phyloP scores from a whole-genome alignment of 371 early-diverging fungal species.

The Apophysomyces elegans region DNA sequence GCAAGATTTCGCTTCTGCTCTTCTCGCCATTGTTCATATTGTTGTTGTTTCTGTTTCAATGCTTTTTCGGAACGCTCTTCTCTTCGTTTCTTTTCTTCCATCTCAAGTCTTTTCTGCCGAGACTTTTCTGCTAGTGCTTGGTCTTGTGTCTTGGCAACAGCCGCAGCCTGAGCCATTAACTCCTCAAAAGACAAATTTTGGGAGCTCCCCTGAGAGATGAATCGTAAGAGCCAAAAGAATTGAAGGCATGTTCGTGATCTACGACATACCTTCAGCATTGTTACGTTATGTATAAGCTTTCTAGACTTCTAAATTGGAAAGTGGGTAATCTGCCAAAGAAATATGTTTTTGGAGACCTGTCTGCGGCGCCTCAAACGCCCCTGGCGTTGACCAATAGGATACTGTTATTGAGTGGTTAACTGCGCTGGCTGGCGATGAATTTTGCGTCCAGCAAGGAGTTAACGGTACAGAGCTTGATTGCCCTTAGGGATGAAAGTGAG shows the following conservation, averaged over 20 bases:
- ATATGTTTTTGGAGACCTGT: too few relatives aligned
- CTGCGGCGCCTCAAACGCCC: too few relatives aligned
- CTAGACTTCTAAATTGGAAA: not conserved
- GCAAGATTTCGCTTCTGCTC: conserved; percentile 1
- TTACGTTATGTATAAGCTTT: not conserved
- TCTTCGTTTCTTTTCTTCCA: conserved; percentile 34
- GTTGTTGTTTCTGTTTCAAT: conserved; percentile 33
- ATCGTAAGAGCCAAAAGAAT: not conserved
- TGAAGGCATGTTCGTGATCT: not conserved
- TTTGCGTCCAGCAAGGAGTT: too few relatives aligned
- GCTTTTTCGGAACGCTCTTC: conserved; percentile 34
- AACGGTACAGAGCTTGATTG: too few relatives aligned
- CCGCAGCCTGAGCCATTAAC: conserved; percentile 44
- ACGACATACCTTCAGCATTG: not conserved
- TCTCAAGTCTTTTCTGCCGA: conserved; percentile 31
- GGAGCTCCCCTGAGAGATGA: not conserved
- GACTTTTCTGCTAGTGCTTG: conserved; percentile 35
- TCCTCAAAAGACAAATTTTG: conserved; percentile 31
- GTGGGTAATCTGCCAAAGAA: not conserved
- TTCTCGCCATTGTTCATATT: conserved; percentile 25
- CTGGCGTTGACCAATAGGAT: too few relatives aligned
- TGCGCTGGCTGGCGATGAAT: too few relatives aligned
- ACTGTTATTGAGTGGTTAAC: too few relatives aligned
- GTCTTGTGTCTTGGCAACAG: conserved; percentile 43
- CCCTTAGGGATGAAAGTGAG: too few relatives aligned